Conservation (phyloP, 2,329 filamentous ascomycete species). For the Chalaropsis thielavioides region DNA sequence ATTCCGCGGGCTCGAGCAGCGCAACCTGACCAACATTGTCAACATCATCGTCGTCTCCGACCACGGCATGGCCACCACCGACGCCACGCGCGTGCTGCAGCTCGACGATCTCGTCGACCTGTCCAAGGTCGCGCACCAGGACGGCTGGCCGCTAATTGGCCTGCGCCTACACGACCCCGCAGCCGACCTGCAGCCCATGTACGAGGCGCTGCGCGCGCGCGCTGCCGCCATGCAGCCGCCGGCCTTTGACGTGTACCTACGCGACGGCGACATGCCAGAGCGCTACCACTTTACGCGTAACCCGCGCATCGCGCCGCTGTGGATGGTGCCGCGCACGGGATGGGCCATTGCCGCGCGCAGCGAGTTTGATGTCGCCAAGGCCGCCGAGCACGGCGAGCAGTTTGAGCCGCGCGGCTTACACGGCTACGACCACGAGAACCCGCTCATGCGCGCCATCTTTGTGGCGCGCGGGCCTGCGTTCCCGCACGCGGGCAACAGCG, state of each 20-base stretch:
- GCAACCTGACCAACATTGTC: conserved; percentile 78
- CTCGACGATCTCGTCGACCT: conserved; percentile 79
- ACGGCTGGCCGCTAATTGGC: conserved; percentile 89
- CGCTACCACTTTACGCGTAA: conserved; percentile 86
- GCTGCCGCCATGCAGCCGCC: conserved; percentile 39
- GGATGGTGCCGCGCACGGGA: conserved; percentile 83
- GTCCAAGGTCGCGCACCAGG: conserved; percentile 61
- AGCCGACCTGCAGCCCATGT: conserved; percentile 48
- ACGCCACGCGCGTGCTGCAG: conserved; percentile 65
- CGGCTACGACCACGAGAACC: conserved; percentile 89
- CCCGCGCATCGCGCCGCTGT: conserved; percentile 79
- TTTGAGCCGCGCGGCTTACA: conserved; percentile 80
- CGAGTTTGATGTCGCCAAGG: conserved; percentile 53
- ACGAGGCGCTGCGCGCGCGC: conserved; percentile 32
- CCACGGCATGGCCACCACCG: conserved; percentile 95
- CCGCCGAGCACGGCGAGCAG: conserved; percentile 29
- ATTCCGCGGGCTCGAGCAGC: conserved; percentile 58
- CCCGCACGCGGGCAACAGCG: conserved; percentile 67
- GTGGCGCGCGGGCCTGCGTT: conserved; percentile 86
- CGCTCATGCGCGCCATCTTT: conserved; percentile 92
- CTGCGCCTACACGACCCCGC: conserved; percentile 57
- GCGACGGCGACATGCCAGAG: conserved; percentile 75
- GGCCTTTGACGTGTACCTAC: conserved; percentile 74
- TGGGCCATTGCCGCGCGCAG: conserved; percentile 77
- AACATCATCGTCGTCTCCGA: conserved; percentile 95